Percentiles rank a stretch among this genome's conserved stretches.
These are phyloP conservation scores for Parathielavia appendiculata DNA, from an alignment of 495 filamentous ascomycete genomes.

Conservation along the genomic window DNA sequence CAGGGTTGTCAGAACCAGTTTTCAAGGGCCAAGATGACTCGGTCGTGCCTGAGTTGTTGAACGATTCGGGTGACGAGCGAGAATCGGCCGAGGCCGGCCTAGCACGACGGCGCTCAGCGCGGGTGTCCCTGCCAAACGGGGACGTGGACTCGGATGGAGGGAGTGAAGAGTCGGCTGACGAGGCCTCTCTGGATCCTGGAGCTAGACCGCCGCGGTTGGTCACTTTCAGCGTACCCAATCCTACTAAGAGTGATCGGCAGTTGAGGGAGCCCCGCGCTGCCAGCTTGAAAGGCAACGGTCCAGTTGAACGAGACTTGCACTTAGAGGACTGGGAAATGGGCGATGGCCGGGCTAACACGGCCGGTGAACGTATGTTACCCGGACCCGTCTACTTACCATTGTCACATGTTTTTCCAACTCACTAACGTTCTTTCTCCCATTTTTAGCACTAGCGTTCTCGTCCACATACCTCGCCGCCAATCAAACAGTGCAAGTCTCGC, in stretches of 20 bases:
- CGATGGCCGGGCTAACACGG: background rate
- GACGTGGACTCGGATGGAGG: background rate
- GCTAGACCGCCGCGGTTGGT: background rate
- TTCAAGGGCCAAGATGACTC: too few relatives aligned
- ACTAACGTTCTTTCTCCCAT: slow-evolving; percentile 6
- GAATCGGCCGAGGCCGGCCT: background rate
- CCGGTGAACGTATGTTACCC: slow-evolving; percentile 1
- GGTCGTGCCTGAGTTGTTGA: background rate
- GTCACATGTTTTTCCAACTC: background rate
- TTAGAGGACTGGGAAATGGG: slow-evolving; percentile 21
- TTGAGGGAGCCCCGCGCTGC: background rate
- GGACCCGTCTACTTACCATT: background rate
- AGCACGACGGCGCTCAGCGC: background rate
- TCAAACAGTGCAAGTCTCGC: slow-evolving; percentile 21
- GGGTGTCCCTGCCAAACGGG: background rate
- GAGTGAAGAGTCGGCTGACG: background rate
- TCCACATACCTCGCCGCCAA: slow-evolving; percentile 26
- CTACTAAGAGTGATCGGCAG: background rate
- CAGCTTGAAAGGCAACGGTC: background rate
- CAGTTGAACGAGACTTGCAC: background rate
- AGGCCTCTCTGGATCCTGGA: background rate
- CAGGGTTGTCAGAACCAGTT: too few relatives aligned
- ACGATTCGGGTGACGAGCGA: background rate
- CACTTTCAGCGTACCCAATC: background rate
- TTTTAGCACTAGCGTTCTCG: slow-evolving; percentile 29